Evolutionary conservation across 331 rosid genomes (phyloP).

Genomic region (Acacia concinna): DNA sequence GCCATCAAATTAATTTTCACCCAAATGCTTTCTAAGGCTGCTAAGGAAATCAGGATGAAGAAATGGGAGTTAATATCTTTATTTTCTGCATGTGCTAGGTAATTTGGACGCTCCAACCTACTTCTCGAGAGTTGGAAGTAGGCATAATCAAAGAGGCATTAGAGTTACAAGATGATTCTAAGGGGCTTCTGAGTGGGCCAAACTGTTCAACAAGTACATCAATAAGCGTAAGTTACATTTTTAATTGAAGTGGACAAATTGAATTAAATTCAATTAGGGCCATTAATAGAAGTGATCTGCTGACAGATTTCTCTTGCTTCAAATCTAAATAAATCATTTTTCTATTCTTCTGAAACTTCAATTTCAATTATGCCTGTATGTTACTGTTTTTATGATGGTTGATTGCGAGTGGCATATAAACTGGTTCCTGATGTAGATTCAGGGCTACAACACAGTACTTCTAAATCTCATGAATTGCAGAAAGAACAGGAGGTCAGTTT

Average conservation of each 20-base stretch:
- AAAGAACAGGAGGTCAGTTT: background rate
- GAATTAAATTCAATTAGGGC: constrained; percentile 8
- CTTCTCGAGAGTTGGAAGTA: constrained; percentile 45
- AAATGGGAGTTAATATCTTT: constrained; percentile 29
- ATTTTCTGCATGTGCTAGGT: constrained; percentile 38
- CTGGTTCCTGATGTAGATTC: constrained; percentile 38
- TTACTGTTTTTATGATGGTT: constrained; percentile 10
- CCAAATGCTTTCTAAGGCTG: background rate
- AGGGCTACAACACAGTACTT: constrained; percentile 25
- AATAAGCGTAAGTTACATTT: constrained; percentile 40
- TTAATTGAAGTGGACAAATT: constrained; percentile 5
- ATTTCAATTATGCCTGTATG: constrained; percentile 26
- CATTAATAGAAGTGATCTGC: background rate
- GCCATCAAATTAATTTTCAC: constrained; percentile 2
- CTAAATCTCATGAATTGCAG: constrained; percentile 3
- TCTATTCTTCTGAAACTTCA: constrained; percentile 7
- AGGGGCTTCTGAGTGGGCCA: constrained; percentile 29
- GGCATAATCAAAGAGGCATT: constrained; percentile 51
- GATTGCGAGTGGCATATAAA: constrained; percentile 6
- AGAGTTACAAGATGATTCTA: constrained; percentile 27
- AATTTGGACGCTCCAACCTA: constrained; percentile 50
- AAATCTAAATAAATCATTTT: constrained; percentile 18
- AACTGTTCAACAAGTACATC: constrained; percentile 31
- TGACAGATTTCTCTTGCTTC: background rate
- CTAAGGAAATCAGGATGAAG: background rate